phyloP scores from a whole-genome alignment of 331 rosid genomes.

The Spiraea crenata region DNA sequence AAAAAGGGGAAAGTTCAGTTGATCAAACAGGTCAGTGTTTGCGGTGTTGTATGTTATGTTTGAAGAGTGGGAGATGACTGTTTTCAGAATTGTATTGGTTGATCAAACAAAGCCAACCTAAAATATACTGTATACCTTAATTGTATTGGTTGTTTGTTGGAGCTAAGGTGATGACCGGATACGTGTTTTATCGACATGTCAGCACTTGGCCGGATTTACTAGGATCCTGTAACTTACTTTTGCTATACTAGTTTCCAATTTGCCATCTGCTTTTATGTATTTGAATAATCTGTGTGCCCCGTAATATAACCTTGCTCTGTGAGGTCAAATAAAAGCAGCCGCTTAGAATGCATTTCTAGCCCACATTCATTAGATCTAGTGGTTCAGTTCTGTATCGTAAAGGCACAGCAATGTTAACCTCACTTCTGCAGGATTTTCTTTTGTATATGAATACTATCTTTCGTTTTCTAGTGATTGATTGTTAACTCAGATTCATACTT shows the following conservation, averaged over 20 bases:
- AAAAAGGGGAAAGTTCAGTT: background rate
- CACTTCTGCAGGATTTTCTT: background rate
- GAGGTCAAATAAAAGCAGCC: background rate
- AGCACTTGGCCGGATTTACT: background rate
- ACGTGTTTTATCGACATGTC: background rate
- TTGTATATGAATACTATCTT: background rate
- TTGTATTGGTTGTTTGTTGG: background rate
- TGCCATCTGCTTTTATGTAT: background rate
- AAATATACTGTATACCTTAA: background rate
- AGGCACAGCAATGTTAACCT: background rate
- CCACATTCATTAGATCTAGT: background rate
- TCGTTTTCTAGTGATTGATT: background rate
- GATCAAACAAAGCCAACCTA: background rate
- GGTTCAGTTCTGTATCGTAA: constrained; percentile 3
- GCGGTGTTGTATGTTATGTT: background rate
- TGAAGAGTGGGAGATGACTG: background rate
- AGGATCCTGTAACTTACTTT: background rate
- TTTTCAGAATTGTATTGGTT: background rate
- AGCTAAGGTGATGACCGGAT: background rate
- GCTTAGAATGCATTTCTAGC: background rate
- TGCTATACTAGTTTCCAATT: background rate
- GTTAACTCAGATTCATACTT: background rate
- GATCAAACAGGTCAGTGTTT: background rate
- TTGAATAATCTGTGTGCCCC: background rate
- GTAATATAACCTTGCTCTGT: background rate